phyloP scores from a whole-genome alignment of 2,329 filamentous ascomycete genomes.

The Chrysoporthe puriensis region DNA sequence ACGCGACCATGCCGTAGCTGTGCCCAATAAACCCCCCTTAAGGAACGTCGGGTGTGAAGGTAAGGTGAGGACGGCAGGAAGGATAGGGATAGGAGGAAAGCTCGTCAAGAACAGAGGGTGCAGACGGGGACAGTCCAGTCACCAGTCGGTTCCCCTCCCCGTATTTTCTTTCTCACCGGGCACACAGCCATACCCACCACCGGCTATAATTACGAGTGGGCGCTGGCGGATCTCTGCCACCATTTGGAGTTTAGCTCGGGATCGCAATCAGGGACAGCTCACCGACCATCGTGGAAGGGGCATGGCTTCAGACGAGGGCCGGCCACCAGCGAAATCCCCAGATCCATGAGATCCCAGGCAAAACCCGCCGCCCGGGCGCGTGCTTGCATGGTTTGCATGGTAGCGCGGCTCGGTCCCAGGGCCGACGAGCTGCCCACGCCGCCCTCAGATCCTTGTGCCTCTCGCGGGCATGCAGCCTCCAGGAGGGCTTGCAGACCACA shows the following conservation, averaged over 20 bases:
- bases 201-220: slow-evolving; percentile 28
- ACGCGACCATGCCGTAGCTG: slow-evolving; percentile 12
- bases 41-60: slow-evolving; percentile 20
- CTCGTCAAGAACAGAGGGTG: background rate
- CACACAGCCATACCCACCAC: slow-evolving; percentile 15
- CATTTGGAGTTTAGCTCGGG: slow-evolving; percentile 23
- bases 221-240: slow-evolving; percentile 24
- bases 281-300: slow-evolving; percentile 19
- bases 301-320: background rate
- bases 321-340: slow-evolving; percentile 1
- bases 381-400: background rate
- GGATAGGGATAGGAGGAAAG: slow-evolving; percentile 6
- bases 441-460: slow-evolving; percentile 1
- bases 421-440: background rate
- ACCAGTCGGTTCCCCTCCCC: background rate
- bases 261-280: slow-evolving; percentile 16
- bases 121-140: slow-evolving; percentile 9
- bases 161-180: background rate
- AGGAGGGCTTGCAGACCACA: slow-evolving; percentile 9
- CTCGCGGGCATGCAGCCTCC: slow-evolving; percentile 3
- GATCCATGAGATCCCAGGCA: background rate
- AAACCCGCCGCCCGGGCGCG: background rate
- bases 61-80: slow-evolving; percentile 1
- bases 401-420: background rate
- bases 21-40: slow-evolving; percentile 7